A percentile compares a stretch with the other conserved stretches of the same genome.
Evolutionary conservation across 2,329 filamentous ascomycete genomes (phyloP).

Genomic region (Penicillium italicum): DNA sequence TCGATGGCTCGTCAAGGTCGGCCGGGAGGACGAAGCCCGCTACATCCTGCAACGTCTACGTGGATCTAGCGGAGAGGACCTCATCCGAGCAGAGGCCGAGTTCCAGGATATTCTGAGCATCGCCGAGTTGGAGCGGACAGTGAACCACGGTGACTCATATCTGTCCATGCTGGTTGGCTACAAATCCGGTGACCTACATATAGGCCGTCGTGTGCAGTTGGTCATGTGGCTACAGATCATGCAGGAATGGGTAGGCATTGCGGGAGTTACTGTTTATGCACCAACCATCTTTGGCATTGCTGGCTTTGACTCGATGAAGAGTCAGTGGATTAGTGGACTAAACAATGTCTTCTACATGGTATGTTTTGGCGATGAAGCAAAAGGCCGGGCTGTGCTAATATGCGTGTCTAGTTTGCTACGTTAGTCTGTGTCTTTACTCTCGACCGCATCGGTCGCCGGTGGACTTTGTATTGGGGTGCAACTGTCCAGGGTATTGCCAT

Average conservation of each 20-base stretch:
- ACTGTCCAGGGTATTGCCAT: slow-evolving; percentile 62
- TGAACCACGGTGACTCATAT: slow-evolving; percentile 55
- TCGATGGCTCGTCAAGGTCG: slow-evolving; percentile 58
- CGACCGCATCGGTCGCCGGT: slow-evolving; percentile 64
- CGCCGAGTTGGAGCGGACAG: slow-evolving; percentile 58
- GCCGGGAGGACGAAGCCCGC: slow-evolving; percentile 63
- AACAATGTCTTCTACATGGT: slow-evolving; percentile 57
- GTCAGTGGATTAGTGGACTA: slow-evolving; percentile 61
- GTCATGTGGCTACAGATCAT: slow-evolving; percentile 70
- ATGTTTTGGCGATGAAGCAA: slow-evolving; percentile 11
- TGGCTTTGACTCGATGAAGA: slow-evolving; percentile 59
- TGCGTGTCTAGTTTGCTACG: slow-evolving; percentile 53
- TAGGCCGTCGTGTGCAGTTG: slow-evolving; percentile 64
- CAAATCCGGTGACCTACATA: slow-evolving; percentile 63
- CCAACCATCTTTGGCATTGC: slow-evolving; percentile 63
- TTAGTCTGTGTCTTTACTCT: slow-evolving; percentile 67
- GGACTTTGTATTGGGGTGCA: slow-evolving; percentile 67
- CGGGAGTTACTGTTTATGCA: slow-evolving; percentile 61
- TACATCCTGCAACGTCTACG: slow-evolving; percentile 63
- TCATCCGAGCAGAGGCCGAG: slow-evolving; percentile 57
- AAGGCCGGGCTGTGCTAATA: neutral
- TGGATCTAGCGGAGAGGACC: slow-evolving; percentile 54
- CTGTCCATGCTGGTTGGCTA: slow-evolving; percentile 64
- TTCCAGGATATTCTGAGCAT: slow-evolving; percentile 66
- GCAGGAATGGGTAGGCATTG: slow-evolving; percentile 68